Conservation (phyloP, 2,329 filamentous ascomycete genomes). For the Colletotrichum godetiae region DNA sequence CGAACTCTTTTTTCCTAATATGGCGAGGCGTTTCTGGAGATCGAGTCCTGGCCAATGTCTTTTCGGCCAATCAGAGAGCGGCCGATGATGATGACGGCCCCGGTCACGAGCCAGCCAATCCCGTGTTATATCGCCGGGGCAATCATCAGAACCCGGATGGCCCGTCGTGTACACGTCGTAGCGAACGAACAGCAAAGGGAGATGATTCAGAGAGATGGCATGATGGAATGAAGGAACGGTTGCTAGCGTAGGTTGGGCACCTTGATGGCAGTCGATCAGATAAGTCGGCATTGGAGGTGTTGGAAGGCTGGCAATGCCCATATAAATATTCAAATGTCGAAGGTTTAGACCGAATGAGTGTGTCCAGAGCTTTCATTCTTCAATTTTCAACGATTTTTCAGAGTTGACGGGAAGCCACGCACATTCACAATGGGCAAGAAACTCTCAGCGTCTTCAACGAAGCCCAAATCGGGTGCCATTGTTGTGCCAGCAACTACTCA, state of each 20-base stretch:
- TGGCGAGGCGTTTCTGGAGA: neutral
- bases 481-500: neutral
- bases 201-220: neutral
- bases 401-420: neutral
- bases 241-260: neutral
- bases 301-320: neutral
- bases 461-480: constrained; percentile 4
- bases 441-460: constrained; percentile 22
- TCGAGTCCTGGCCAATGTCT: neutral
- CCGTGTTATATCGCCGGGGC: constrained; percentile 12
- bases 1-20: neutral
- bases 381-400: neutral
- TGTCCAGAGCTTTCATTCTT: neutral
- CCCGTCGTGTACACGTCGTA: neutral
- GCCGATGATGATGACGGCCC: constrained; percentile 31
- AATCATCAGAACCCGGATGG: constrained; percentile 31
- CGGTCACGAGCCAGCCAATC: constrained; percentile 25
- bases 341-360: neutral
- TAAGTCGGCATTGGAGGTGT: neutral
- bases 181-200: neutral
- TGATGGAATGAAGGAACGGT: neutral
- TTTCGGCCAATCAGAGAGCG: constrained; percentile 12
- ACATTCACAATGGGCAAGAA: constrained; percentile 19
- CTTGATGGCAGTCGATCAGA: constrained; percentile 21
- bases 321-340: neutral